Evolutionary conservation across 148 eudicot species (phyloP), one percentile per base, ranked within the genome.

Genomic region (Limonium bicolor): DNA sequence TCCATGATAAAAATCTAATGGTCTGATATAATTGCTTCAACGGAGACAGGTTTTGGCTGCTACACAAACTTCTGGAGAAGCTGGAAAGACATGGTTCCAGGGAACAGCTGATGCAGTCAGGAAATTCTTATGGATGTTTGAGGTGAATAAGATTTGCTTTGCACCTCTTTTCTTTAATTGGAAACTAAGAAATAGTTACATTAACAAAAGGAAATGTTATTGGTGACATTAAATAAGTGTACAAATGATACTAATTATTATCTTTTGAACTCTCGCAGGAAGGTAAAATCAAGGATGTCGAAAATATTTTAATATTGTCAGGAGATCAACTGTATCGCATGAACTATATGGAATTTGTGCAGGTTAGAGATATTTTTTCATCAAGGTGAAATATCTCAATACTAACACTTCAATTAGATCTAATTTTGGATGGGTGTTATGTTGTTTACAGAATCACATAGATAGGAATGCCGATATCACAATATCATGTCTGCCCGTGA

Each of bases 91-190:
- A 41, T 90, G 97, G 97, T 90, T 90, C 68, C 97, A 84, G 59
- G 97, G 97, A 54, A 90, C 97, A 18, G 97, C 97, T 27, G 97
- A 90, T 66, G 97, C 97, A 32, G 93, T 90, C 17, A 69, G 97
- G 47, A 76, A 84, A 46, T 90, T 90, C 42, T 44, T 52, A 19
- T 90, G 97, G 97, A 26, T 80, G 42, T 75, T 90, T 54, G 97
- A 90, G 95, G 97, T 78, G 18, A 25, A 12, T 14, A 14, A 3
- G 0, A 21, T 23, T 11, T 9, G 7, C n/a, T 23, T 11, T n/a
- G n/a, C n/a, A n/a, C n/a, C n/a, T n/a, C n/a, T n/a, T n/a, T n/a
- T n/a, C n/a, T n/a, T n/a, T n/a, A n/a, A n/a, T n/a, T n/a, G n/a
- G n/a, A n/a, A n/a, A n/a, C n/a, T n/a, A n/a, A n/a, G n/a, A n/a